Base-by-base conservation (phyloP, 139 green algal genomes). In the Eudorina sp. region DNA sequence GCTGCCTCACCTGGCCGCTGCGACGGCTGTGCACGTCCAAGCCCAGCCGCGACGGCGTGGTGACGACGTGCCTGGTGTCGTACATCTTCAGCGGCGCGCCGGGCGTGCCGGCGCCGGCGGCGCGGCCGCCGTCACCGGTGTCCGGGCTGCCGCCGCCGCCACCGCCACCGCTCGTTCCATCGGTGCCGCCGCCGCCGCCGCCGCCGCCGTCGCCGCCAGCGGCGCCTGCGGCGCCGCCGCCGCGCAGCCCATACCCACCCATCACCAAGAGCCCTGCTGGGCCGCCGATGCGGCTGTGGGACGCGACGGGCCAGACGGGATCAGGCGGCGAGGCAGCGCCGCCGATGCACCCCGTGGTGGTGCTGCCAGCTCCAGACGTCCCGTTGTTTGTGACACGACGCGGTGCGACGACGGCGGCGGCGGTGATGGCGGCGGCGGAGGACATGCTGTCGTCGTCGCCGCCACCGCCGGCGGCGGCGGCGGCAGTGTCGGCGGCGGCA, bases 31-130 rank as follows among this genome's bases (percentile, higher is more conserved):
- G 75, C 48, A 46, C 11, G 5, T 14, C 13, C 2, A 14, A n/a
- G 6, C 2, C 70, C 21, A 8, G 41, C 7, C 9, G 48, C 29
- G 46, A 83, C 48, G 46, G 75, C 48, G 51, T 48, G 48, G 18
- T 46, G 16, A 62, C 18, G 13, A 81, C 73, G 1, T 83, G 75
- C 75, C 48, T 69, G 19, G 75, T 83, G 75, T n/a, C 48, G 31
- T 83, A 62, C 48, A 31, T 83, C 34, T 69, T 40, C 7, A 36
- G 29, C 16, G 29, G 29, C 21, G 3, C 41, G 40, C 21, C 40
- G 36, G 69, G 16, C 29, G 18, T 58, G 72, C 72, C 41, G 25
- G 9, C 40, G 38, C 72, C 72, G 18, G 40, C 41, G 9, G 13
- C 40, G 13, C 72, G 41, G 45, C 25, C 38, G 25, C 72, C 72